phyloP scores from a whole-genome alignment of 352 stramenopile genomes.

The Saprolegnia parasitica region DNA sequence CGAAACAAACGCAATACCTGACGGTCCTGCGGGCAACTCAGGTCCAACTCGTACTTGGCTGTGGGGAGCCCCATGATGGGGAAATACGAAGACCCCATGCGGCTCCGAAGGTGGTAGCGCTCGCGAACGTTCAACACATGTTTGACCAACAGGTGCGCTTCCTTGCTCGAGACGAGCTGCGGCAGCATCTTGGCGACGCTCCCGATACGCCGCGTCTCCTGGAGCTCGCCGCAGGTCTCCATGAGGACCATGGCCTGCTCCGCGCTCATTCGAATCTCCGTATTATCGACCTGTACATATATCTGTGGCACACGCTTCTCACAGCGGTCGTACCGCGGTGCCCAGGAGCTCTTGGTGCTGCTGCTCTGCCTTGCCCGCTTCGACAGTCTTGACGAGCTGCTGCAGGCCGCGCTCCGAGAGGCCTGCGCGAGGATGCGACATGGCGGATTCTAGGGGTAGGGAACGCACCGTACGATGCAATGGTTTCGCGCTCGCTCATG shows the following conservation, averaged over 20 bases:
- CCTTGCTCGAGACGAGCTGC: slow-evolving; percentile 79
- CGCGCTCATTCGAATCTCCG: slow-evolving; percentile 73
- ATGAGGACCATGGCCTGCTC: slow-evolving; percentile 73
- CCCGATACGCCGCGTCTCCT: slow-evolving; percentile 43
- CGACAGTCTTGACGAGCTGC: slow-evolving; percentile 65
- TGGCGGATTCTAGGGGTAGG: slow-evolving; percentile 43
- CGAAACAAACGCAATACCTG: slow-evolving; percentile 29
- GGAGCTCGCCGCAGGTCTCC: slow-evolving; percentile 64
- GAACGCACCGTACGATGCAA: slow-evolving; percentile 9
- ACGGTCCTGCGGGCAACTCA: slow-evolving; percentile 68
- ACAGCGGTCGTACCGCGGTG: slow-evolving; percentile 41
- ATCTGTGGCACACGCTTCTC: no score
- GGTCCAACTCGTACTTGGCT: slow-evolving; percentile 71
- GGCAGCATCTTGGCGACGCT: slow-evolving; percentile 67
- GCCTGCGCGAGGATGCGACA: slow-evolving; percentile 46
- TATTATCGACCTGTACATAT: slow-evolving; percentile 51
- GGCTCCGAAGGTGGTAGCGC: slow-evolving; percentile 62
- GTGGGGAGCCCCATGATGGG: slow-evolving; percentile 80
- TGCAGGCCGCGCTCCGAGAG: slow-evolving; percentile 57
- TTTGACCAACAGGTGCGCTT: slow-evolving; percentile 69
- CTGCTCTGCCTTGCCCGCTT: slow-evolving; percentile 44
- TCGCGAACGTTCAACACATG: slow-evolving; percentile 61
- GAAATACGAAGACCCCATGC: slow-evolving; percentile 76
- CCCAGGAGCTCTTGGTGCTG: slow-evolving; percentile 76
- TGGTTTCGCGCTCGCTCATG: slow-evolving; percentile 33